A percentile compares a stretch with the other conserved stretches of the same genome.
These are phyloP conservation scores for Pelargonium australe DNA, from an alignment of 441 rosid genomes.

Conservation along the genomic window DNA sequence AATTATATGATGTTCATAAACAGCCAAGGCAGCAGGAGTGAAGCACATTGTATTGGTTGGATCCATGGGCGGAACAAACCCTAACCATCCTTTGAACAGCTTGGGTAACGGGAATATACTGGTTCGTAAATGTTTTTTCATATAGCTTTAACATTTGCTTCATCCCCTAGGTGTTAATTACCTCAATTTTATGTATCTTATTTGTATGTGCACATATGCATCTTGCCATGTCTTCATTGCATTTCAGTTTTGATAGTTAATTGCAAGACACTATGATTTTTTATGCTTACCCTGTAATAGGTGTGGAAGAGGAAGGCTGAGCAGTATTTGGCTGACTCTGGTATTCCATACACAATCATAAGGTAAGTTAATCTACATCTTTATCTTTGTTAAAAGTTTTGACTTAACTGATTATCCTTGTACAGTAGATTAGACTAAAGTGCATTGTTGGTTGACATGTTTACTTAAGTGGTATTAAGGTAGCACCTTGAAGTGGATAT, in stretches of 20 bases:
- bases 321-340: slow-evolving; percentile 90
- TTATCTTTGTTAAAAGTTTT: neutral
- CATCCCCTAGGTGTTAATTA: neutral
- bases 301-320: slow-evolving; percentile 99
- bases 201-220: neutral
- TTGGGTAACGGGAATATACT: slow-evolving; percentile 87
- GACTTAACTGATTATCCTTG: too few relatives aligned
- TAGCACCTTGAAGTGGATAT: too few relatives aligned
- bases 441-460: neutral
- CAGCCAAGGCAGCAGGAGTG: too few relatives aligned
- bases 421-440: too few relatives aligned
- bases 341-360: slow-evolving; percentile 87
- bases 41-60: slow-evolving; percentile 80
- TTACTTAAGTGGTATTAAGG: neutral
- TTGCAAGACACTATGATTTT: neutral
- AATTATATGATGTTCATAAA: too few relatives aligned
- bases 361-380: slow-evolving; percentile 34
- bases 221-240: neutral
- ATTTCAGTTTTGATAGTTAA: neutral
- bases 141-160: neutral
- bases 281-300: slow-evolving; percentile 27
- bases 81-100: slow-evolving; percentile 76
- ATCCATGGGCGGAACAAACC: slow-evolving; percentile 94
- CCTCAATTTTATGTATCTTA: neutral
- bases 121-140: slow-evolving; percentile 37